A percentile compares a stretch with the other conserved stretches of the same genome.
Evolutionary conservation across 2,329 filamentous ascomycete species (phyloP).

Genomic region (Zymoseptoria crescenta): DNA sequence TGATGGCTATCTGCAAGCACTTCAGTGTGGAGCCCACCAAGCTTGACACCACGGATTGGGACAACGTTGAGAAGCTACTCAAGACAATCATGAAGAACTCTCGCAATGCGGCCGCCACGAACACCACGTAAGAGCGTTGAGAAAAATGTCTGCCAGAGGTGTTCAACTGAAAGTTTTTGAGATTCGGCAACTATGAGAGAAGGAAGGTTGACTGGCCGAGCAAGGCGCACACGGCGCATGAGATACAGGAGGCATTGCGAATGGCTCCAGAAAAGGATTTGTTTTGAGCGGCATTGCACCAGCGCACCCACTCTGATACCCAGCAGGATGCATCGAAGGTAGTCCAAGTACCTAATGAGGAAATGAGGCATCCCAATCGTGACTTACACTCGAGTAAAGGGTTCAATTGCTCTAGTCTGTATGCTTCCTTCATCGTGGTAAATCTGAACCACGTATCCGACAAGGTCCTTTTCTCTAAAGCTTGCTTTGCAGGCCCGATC

Average conservation of each 20-base stretch:
- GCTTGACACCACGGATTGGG: constrained; percentile 83
- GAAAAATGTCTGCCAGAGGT: too few species aligned
- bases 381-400: too few species aligned
- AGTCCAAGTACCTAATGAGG: neutral
- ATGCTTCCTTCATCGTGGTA: too few species aligned
- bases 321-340: neutral
- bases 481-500: constrained; percentile 15
- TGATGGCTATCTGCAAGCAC: constrained; percentile 70
- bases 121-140: neutral
- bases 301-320: neutral
- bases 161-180: neutral
- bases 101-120: constrained; percentile 19
- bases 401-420: too few species aligned
- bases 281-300: neutral
- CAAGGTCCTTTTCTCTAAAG: constrained; percentile 9
- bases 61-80: constrained; percentile 73
- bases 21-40: constrained; percentile 76
- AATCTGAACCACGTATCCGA: too few species aligned
- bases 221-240: neutral
- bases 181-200: neutral
- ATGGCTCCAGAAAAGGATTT: neutral
- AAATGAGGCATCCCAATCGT: neutral
- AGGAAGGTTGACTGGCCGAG: neutral
- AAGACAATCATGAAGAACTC: constrained; percentile 66
- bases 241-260: neutral